Evolutionary conservation across 805 yeast genomes (phyloP), one percentile per base, ranked within the genome.

Genomic region (Pichia ethanolica): DNA sequence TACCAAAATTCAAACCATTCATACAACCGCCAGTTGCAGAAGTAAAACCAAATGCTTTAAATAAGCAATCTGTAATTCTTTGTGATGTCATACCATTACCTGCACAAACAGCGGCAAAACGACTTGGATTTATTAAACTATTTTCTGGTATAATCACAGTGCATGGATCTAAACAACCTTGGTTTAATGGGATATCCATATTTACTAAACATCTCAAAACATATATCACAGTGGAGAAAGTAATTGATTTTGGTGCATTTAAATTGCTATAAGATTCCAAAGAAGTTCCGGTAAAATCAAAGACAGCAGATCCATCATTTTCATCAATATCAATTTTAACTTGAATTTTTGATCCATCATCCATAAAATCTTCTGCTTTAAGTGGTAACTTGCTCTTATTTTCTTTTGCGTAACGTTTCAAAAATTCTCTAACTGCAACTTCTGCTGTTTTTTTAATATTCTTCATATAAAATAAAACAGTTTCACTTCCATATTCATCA

Each of bases 21-120:
- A 96, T 87, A 52, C 93, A 89, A 40, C 97, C 97, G 67, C 93
- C 98, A 1, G 97, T 89, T 56, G 89, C 97, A 3, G 97, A 97
- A 71, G 89, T 86, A 5, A 89, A 88, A 52, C 78, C 75, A 64
- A 93, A 89, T 0, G 98, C 93, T 59, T 83, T 83, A 59, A 91
- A 72, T 37, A 93, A 78, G 3, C 86, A 91, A 66, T 90, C 97
- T 0, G 96, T 89, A 42, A 93, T 81, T 58, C 97, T 76, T 66
- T 93, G 98, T 1, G 97, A 85, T 1, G 98, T 91, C 68, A 90
- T 84, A 8, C 91, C 98, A 64, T 91, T 91, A 8, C 97, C 97
- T 42, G 89, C 93, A 25, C 90, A 97, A 35, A 89, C 95, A 2
- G 97, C 99, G 42, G 95, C 91, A n/a, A 86, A 91, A 36, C 75